phyloP scores from a whole-genome alignment of 176 grass and related monocot genomes.

The Paspalum vaginatum region DNA sequence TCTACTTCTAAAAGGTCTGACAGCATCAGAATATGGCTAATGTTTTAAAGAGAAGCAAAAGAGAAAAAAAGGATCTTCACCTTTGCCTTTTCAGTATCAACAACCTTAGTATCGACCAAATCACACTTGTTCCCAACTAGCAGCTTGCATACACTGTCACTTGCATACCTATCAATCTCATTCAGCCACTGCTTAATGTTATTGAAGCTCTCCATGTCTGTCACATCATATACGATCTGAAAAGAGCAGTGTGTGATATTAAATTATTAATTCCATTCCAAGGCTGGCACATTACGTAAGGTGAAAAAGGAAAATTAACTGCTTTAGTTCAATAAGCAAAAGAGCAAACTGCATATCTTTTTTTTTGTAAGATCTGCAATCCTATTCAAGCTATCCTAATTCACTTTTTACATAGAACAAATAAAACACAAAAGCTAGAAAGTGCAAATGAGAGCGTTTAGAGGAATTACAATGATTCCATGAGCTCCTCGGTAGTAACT shows the following conservation, averaged over 20 bases:
- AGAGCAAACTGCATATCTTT: not conserved
- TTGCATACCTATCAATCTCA: constrained; percentile 98
- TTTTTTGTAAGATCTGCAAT: not conserved
- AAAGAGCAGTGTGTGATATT: constrained; percentile 12
- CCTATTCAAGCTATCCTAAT: not conserved
- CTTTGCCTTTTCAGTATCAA: constrained; percentile 84
- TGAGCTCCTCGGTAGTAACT: constrained; percentile 97
- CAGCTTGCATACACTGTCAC: constrained; percentile 94
- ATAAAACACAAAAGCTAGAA: not conserved
- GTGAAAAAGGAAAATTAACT: not conserved
- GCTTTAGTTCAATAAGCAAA: not conserved
- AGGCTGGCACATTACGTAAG: not conserved
- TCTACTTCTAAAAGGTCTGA: not conserved
- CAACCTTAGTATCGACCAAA: constrained; percentile 84
- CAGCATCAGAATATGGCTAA: not conserved
- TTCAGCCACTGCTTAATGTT: constrained; percentile 93
- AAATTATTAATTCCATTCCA: not conserved
- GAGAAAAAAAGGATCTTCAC: constrained; percentile 32
- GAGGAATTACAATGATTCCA: constrained; percentile 83
- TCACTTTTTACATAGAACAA: not conserved
- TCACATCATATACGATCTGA: constrained; percentile 95
- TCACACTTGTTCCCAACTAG: constrained; percentile 96
- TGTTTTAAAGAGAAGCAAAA: not conserved
- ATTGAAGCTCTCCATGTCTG: constrained; percentile 86
- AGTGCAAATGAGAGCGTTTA: constrained; percentile 20